These are phyloP conservation scores for Hansfordia pulvinata DNA, from an alignment of 2,329 filamentous ascomycete species.

Conservation along the genomic window DNA sequence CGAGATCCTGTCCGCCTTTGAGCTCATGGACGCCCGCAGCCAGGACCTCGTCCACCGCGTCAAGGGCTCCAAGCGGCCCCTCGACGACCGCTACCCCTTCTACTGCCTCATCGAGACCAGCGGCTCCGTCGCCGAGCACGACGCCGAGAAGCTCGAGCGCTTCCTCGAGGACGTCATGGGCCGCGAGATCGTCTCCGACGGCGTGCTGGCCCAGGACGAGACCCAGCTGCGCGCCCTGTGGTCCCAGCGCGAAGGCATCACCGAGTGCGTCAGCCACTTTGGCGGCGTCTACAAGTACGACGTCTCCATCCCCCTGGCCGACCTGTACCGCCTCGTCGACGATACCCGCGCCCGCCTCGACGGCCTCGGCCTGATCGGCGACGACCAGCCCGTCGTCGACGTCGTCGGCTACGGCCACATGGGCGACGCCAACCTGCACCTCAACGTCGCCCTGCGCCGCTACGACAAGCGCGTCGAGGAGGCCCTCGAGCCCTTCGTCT, in stretches of 20 bases:
- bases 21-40: conserved; percentile 83
- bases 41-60: conserved; percentile 66
- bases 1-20: conserved; percentile 94
- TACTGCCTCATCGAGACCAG: conserved; percentile 96
- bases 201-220: conserved; percentile 84
- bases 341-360: conserved; percentile 64
- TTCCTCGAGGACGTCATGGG: conserved; percentile 91
- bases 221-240: conserved; percentile 78
- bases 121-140: conserved; percentile 87
- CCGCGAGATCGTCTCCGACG: conserved; percentile 74
- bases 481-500: conserved; percentile 84
- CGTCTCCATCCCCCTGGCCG: conserved; percentile 77
- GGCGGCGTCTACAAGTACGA: conserved; percentile 99
- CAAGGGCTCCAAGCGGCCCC: conserved; percentile 62
- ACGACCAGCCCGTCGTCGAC: conserved; percentile 66
- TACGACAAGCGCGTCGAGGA: conserved; percentile 85
- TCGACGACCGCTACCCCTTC: conserved; percentile 79
- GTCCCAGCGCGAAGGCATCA: conserved; percentile 87
- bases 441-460: conserved; percentile 72
- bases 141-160: conserved; percentile 75
- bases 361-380: conserved; percentile 62
- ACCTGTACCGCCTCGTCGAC: conserved; percentile 82
- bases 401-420: conserved; percentile 98
- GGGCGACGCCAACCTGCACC: conserved; percentile 90
- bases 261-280: conserved; percentile 77